These are phyloP conservation scores for Teratosphaeria epicoccoides DNA, from an alignment of 2,329 filamentous ascomycete genomes.

Conservation along the genomic window DNA sequence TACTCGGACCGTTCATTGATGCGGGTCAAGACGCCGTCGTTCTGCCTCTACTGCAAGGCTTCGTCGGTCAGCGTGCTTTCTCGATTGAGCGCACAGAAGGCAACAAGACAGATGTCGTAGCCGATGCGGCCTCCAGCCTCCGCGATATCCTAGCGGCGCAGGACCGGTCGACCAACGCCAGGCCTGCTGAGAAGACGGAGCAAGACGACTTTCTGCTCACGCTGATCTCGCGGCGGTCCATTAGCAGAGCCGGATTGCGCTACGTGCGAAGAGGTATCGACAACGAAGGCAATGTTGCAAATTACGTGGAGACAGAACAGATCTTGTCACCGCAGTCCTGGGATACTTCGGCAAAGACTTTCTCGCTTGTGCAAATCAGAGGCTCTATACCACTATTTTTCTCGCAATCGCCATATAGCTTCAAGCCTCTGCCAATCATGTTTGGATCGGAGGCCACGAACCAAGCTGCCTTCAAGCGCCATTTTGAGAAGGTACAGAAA, in stretches of 20 bases:
- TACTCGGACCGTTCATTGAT: constrained; percentile 63
- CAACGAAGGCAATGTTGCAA: constrained; percentile 78
- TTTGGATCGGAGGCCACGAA: constrained; percentile 76
- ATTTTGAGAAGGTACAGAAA: constrained; percentile 60
- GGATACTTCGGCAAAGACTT: constrained; percentile 51
- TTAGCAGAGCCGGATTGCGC: constrained; percentile 73
- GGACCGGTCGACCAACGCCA: constrained; percentile 9
- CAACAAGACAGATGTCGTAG: constrained; percentile 20
- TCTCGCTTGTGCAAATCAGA: constrained; percentile 78
- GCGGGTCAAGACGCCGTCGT: constrained; percentile 60
- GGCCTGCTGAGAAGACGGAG: constrained; percentile 8
- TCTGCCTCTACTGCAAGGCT: constrained; percentile 84
- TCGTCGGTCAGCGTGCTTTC: constrained; percentile 79
- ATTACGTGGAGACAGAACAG: constrained; percentile 91
- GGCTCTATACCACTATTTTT: constrained; percentile 94
- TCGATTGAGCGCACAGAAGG: constrained; percentile 28
- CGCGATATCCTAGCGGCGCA: not conserved
- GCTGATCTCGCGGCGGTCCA: constrained; percentile 78
- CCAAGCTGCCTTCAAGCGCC: constrained; percentile 62
- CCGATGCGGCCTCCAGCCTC: constrained; percentile 10
- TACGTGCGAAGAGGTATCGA: constrained; percentile 87
- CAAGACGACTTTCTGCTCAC: constrained; percentile 62
- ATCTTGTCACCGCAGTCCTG: constrained; percentile 65
- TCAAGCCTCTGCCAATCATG: constrained; percentile 75
- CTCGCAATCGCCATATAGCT: constrained; percentile 83